A percentile compares a stretch with the other conserved stretches of the same genome.
Evolutionary conservation across 179 eudicot genomes (phyloP).

Genomic region (Camellia oleifera): DNA sequence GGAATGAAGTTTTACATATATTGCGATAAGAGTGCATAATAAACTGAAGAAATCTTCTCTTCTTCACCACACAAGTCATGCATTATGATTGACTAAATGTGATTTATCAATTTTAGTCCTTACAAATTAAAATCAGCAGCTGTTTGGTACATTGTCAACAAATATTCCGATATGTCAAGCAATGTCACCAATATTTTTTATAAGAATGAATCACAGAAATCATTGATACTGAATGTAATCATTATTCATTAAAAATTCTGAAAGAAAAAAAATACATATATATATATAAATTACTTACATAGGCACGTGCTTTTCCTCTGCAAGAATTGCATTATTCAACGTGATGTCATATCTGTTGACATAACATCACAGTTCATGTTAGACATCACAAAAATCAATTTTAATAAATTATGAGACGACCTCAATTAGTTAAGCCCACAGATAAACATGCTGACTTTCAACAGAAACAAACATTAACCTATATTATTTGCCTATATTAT

Average conservation of each 20-base stretch:
- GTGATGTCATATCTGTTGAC: slow-evolving; percentile 61
- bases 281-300: slow-evolving; percentile 47
- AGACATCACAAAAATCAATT: neutral
- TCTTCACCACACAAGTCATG: neutral
- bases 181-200: neutral
- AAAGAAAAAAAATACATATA: neutral
- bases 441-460: too few species aligned
- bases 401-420: neutral
- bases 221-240: neutral
- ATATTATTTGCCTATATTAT: too few species aligned
- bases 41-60: neutral
- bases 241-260: neutral
- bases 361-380: neutral
- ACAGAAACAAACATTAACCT: too few species aligned
- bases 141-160: neutral
- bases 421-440: neutral
- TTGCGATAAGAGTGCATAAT: neutral
- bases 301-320: slow-evolving; percentile 86
- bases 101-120: neutral
- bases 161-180: neutral
- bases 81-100: neutral
- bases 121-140: neutral
- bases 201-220: neutral
- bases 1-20: neutral
- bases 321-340: slow-evolving; percentile 87